A percentile compares a stretch with the other conserved stretches of the same genome.
These are phyloP conservation scores for Dillenia turbinata DNA, from an alignment of 164 flowering plant species.

Conservation along the genomic window DNA sequence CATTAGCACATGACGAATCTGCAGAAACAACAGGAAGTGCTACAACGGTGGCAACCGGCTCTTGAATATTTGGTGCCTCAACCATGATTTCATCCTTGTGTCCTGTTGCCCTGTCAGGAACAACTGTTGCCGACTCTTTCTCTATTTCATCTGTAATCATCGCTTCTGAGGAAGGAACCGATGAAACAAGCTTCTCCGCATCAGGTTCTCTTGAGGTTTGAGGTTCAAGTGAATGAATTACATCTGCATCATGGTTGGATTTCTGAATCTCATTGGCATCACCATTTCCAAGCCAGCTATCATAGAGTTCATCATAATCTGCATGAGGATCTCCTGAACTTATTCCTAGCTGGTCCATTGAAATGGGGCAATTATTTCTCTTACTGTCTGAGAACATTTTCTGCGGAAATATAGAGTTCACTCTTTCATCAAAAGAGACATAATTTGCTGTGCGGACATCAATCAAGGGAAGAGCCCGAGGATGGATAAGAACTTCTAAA, in stretches of 20 bases:
- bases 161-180: conserved; percentile 7
- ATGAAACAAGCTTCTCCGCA: conserved; percentile 10
- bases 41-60: conserved; percentile 3
- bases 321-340: conserved; percentile 17
- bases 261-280: conserved; percentile 24
- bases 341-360: conserved; percentile 18
- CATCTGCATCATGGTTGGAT: conserved; percentile 15
- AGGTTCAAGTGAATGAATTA: conserved; percentile 11
- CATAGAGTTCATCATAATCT: conserved; percentile 40
- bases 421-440: conserved; percentile 13
- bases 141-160: conserved; percentile 7
- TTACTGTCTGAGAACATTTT: conserved; percentile 20
- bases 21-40: not conserved
- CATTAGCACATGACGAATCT: not conserved
- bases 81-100: conserved; percentile 21
- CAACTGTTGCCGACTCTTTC: not conserved
- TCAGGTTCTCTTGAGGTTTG: conserved; percentile 3
- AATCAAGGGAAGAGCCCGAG: conserved; percentile 59
- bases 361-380: conserved; percentile 12
- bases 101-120: conserved; percentile 12
- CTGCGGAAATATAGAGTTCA: conserved; percentile 17
- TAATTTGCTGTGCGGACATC: conserved; percentile 27
- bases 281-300: conserved; percentile 37
- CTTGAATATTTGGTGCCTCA: conserved; percentile 16
- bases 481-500: conserved; percentile 82